Conservation (phyloP, 257 asterid species). For the Ilex aquifolium region DNA sequence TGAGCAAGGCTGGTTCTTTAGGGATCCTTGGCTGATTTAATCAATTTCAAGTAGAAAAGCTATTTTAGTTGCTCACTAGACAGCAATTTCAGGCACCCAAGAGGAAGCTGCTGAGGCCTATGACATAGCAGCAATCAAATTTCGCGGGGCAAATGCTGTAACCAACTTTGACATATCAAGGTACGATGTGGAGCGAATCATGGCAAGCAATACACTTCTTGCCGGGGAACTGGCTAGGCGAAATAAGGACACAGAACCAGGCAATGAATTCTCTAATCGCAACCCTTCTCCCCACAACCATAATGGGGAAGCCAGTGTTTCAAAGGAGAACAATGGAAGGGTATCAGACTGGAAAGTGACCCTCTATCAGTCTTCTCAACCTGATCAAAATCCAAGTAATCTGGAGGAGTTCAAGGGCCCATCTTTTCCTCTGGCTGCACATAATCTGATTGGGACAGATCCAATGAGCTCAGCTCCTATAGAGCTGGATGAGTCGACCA, state of each 20-base stretch:
- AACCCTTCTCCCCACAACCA: neutral
- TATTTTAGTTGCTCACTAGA: no score
- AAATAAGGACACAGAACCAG: constrained; percentile 23
- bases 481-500: constrained; percentile 23
- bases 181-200: constrained; percentile 71
- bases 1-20: no score
- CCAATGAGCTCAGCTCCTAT: constrained; percentile 16
- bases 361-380: constrained; percentile 36
- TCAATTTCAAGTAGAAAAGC: no score
- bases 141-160: constrained; percentile 81
- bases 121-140: constrained; percentile 90
- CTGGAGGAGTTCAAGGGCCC: constrained; percentile 29
- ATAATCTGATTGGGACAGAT: constrained; percentile 30
- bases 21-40: no score
- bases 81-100: constrained; percentile 57
- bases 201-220: constrained; percentile 76
- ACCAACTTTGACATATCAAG: constrained; percentile 81
- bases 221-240: constrained; percentile 79
- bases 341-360: constrained; percentile 47
- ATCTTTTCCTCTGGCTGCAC: constrained; percentile 18
- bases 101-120: constrained; percentile 99
- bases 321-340: constrained; percentile 19
- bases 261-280: neutral
- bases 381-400: constrained; percentile 20
- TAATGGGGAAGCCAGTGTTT: constrained; percentile 13